A percentile compares a stretch with the other conserved stretches of the same genome.
phyloP scores from a whole-genome alignment of 208 protist species.

The Kentomonas sorsogonicus region DNA sequence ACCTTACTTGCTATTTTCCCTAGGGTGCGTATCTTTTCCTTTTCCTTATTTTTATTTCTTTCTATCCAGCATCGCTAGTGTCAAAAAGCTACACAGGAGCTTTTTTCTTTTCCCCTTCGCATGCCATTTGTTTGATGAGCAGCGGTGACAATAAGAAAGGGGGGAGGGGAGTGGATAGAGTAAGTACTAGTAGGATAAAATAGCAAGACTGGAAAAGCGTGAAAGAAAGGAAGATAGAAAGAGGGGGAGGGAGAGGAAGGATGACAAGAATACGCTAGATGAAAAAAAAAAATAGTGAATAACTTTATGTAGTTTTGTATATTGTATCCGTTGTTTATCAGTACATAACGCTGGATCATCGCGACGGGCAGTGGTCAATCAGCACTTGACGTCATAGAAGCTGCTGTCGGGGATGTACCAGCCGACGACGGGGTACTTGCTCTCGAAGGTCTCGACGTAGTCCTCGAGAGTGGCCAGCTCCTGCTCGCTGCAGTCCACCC shows the following conservation, averaged over 20 bases:
- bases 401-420: conserved; percentile 68
- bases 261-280: neutral
- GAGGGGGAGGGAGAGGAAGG: neutral
- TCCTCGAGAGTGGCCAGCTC: conserved; percentile 65
- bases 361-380: too few relatives aligned
- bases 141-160: neutral
- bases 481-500: conserved; percentile 54
- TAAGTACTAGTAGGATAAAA: neutral
- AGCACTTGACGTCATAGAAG: conserved; percentile 54
- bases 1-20: too few relatives aligned
- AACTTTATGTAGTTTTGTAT: neutral
- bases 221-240: too few relatives aligned
- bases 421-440: conserved; percentile 81
- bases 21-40: too few relatives aligned
- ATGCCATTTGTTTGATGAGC: neutral
- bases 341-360: too few relatives aligned
- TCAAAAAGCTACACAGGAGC: neutral
- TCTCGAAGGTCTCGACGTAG: conserved; percentile 63
- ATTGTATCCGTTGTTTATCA: too few relatives aligned
- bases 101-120: neutral
- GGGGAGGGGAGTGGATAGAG: conserved; percentile 3
- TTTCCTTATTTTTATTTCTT: too few relatives aligned
- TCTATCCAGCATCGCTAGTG: neutral
- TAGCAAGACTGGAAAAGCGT: neutral
- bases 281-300: conserved; percentile 4